Percentiles rank a stretch among this genome's conserved stretches.
Evolutionary conservation across 805 yeast species (phyloP).

Genomic region (Candida tammaniensis): DNA sequence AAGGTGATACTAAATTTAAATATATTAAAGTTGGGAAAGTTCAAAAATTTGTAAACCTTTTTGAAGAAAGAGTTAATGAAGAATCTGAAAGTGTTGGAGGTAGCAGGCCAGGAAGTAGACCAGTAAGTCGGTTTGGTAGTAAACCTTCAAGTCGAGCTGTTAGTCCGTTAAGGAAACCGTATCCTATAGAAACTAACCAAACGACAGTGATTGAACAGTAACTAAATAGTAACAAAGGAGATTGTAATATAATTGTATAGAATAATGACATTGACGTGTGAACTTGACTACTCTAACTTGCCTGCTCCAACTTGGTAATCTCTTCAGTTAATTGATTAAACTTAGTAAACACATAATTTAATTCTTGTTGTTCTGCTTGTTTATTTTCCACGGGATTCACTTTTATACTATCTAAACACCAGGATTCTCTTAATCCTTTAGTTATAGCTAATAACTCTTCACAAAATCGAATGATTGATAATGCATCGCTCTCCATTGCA

Average conservation of each 20-base stretch:
- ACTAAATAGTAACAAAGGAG: not conserved
- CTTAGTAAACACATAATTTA: conserved; percentile 25
- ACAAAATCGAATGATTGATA: conserved; percentile 48
- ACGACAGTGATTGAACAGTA: not conserved
- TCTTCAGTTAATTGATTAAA: conserved; percentile 34
- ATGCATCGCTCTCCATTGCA: conserved; percentile 53
- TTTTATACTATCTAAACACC: conserved; percentile 56
- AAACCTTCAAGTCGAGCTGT: conserved; percentile 5
- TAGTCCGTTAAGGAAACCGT: conserved; percentile 2
- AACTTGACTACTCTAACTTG: not conserved
- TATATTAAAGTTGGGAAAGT: conserved; percentile 46
- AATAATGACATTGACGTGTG: conserved; percentile 4
- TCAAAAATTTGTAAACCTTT: conserved; percentile 42
- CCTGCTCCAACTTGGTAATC: conserved; percentile 21
- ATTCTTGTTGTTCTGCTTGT: conserved; percentile 19
- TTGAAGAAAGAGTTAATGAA: conserved; percentile 32
- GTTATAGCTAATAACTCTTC: conserved; percentile 53
- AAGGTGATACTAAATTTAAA: conserved; percentile 40
- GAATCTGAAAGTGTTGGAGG: conserved; percentile 6
- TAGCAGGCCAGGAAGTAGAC: conserved; percentile 8
- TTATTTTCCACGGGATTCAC: conserved; percentile 18
- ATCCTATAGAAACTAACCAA: not conserved
- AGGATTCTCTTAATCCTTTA: conserved; percentile 49
- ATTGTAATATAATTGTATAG: not conserved
- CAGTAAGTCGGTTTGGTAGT: conserved; percentile 7